Conservation (phyloP, 2,329 filamentous ascomycete species). For the Diaporthe citriasiana region DNA sequence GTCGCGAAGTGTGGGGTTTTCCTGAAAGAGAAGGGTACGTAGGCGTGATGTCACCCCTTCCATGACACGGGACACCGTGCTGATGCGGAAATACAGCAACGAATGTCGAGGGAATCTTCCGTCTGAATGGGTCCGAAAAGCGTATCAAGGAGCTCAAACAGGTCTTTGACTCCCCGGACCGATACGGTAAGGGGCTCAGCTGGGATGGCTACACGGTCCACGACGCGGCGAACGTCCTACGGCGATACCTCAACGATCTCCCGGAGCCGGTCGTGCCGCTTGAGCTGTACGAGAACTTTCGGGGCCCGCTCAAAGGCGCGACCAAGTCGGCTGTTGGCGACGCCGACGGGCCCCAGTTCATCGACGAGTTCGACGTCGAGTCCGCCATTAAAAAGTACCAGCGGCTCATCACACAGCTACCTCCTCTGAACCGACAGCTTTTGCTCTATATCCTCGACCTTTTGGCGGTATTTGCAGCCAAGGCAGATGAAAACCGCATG, state of each 20-base stretch:
- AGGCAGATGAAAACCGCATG: conserved; percentile 97
- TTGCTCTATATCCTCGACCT: conserved; percentile 96
- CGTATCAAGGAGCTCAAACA: conserved; percentile 96
- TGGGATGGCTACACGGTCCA: conserved; percentile 99
- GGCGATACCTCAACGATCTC: conserved; percentile 94
- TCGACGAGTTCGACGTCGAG: conserved; percentile 80
- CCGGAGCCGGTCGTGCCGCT: conserved; percentile 97
- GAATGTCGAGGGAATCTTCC: conserved; percentile 95
- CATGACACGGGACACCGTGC: conserved; percentile 13
- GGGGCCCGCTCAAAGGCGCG: conserved; percentile 81
- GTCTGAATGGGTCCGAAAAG: conserved; percentile 95
- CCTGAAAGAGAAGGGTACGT: conserved; percentile 94
- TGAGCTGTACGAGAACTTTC: conserved; percentile 92
- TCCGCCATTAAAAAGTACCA: conserved; percentile 88
- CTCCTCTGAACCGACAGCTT: conserved; percentile 92
- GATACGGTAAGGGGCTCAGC: conserved; percentile 95
- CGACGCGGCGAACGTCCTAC: conserved; percentile 95
- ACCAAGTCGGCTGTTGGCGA: conserved; percentile 81
- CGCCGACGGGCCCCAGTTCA: conserved; percentile 76
- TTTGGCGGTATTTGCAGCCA: conserved; percentile 95
- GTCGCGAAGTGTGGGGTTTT: conserved; percentile 98
- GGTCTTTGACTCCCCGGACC: conserved; percentile 92
- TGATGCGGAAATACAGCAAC: conserved; percentile 74
- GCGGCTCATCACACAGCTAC: conserved; percentile 90
- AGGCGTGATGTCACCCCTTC: neutral